phyloP scores from a whole-genome alignment of 768 basidiomycete species.

The Chalciporus pseudorubinellus region DNA sequence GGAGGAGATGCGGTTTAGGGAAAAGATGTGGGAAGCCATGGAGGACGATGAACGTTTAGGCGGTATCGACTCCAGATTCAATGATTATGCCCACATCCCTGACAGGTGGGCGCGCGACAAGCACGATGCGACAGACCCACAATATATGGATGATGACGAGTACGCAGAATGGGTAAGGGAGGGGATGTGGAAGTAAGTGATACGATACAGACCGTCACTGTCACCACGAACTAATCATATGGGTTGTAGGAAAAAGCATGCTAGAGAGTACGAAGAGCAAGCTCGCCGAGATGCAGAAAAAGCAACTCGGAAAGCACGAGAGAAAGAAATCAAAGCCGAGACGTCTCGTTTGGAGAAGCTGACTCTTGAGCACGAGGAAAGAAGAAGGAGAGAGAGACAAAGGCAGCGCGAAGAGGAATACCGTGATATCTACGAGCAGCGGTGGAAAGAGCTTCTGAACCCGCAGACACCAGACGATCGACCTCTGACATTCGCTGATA shows the following conservation, averaged over 20 bases:
- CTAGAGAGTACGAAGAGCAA: slow-evolving; percentile 62
- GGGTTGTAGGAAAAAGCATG: slow-evolving; percentile 59
- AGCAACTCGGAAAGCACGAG: slow-evolving; percentile 51
- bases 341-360: slow-evolving; percentile 47
- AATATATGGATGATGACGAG: slow-evolving; percentile 76
- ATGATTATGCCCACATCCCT: slow-evolving; percentile 70
- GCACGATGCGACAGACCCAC: slow-evolving; percentile 42
- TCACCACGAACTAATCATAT: slow-evolving; percentile 4
- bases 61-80: slow-evolving; percentile 58
- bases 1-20: slow-evolving; percentile 66
- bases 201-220: not conserved
- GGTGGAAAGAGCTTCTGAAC: slow-evolving; percentile 54
- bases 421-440: slow-evolving; percentile 51
- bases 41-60: slow-evolving; percentile 72
- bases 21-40: slow-evolving; percentile 71
- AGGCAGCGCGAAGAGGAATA: slow-evolving; percentile 43
- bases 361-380: slow-evolving; percentile 52
- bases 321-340: slow-evolving; percentile 54
- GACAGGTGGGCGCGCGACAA: slow-evolving; percentile 56
- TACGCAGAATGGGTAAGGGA: slow-evolving; percentile 84
- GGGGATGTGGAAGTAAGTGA: slow-evolving; percentile 80
- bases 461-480: slow-evolving; percentile 21
- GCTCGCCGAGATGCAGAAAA: slow-evolving; percentile 51
- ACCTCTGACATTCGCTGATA: slow-evolving; percentile 49
- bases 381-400: slow-evolving; percentile 48